phyloP scores from a whole-genome alignment of 108 stramenopile species.

The Nitzschia palea region DNA sequence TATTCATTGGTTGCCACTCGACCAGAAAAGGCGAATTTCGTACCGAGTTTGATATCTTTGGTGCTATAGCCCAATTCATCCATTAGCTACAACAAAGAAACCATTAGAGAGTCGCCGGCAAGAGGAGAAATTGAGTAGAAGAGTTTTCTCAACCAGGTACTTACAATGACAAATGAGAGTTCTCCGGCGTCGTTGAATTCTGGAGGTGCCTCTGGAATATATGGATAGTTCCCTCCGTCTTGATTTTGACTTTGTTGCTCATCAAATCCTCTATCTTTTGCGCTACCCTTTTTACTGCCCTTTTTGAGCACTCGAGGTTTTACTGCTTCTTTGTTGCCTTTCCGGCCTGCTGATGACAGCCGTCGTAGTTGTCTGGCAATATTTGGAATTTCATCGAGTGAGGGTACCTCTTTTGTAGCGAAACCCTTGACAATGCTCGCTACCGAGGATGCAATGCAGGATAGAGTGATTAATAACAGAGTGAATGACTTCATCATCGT shows the following conservation, averaged over 20 bases:
- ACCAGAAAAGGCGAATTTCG: conserved; percentile 29
- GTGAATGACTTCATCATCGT: not conserved
- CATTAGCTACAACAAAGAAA: conserved; percentile 20
- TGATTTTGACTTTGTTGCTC: not conserved
- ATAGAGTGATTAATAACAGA: not conserved
- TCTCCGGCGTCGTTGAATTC: not conserved
- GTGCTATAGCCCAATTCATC: conserved; percentile 25
- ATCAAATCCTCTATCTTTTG: not conserved
- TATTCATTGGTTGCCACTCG: conserved; percentile 11
- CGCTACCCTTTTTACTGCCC: no score
- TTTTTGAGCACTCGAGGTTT: no score
- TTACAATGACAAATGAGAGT: conserved; percentile 27
- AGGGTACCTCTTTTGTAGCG: conserved; percentile 3
- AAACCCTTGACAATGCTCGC: conserved; percentile 3
- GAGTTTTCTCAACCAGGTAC: not conserved
- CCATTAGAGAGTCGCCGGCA: not conserved
- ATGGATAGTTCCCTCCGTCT: not conserved
- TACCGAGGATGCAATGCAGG: not conserved
- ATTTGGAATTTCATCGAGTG: conserved; percentile 2
- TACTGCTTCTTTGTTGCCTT: not conserved
- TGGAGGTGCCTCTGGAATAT: not conserved
- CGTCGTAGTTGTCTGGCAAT: not conserved
- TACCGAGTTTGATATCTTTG: conserved; percentile 6
- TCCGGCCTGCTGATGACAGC: not conserved
- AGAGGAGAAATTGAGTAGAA: not conserved